Conservation (phyloP, 1,284 basidiomycete genomes). For the Schizopora paradoxa region DNA sequence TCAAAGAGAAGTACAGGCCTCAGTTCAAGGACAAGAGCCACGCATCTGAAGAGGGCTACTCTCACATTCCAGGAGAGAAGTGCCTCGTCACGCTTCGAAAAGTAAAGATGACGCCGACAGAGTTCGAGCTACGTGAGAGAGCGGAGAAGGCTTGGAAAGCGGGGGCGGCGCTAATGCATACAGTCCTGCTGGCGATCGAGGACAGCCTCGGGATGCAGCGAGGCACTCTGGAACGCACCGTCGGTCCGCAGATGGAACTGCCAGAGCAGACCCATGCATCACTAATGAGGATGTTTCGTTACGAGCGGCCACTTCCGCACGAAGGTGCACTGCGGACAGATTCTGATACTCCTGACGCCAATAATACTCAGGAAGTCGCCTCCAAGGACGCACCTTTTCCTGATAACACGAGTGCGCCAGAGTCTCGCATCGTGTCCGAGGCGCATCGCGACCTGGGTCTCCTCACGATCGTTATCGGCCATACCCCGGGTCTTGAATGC, state of each 20-base stretch:
- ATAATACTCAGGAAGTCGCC: neutral
- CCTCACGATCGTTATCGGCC: conserved; percentile 29
- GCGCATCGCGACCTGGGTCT: conserved; percentile 28
- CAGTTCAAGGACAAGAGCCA: conserved; percentile 18
- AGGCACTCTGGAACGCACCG: conserved; percentile 20
- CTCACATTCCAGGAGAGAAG: conserved; percentile 27
- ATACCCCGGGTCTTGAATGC: conserved; percentile 28
- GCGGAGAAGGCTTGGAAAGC: conserved; percentile 23
- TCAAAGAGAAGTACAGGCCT: conserved; percentile 14
- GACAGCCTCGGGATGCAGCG: conserved; percentile 23
- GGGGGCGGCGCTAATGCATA: conserved; percentile 23
- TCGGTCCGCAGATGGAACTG: conserved; percentile 20
- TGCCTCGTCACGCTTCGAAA: conserved; percentile 27
- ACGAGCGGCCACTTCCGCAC: conserved; percentile 18
- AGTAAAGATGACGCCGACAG: conserved; percentile 14
- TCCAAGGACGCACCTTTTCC: too few relatives aligned
- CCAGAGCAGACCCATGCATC: conserved; percentile 22
- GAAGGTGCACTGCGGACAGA: neutral
- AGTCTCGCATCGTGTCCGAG: conserved; percentile 25
- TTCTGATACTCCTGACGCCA: neutral
- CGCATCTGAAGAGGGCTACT: conserved; percentile 29
- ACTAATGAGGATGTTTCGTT: conserved; percentile 28
- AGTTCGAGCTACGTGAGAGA: conserved; percentile 12
- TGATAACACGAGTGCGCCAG: neutral
- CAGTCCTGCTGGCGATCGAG: conserved; percentile 22